Percentiles rank a stretch among this genome's conserved stretches.
These are phyloP conservation scores for Cronartium quercuum DNA, from an alignment of 1,284 basidiomycete genomes.

Conservation along the genomic window DNA sequence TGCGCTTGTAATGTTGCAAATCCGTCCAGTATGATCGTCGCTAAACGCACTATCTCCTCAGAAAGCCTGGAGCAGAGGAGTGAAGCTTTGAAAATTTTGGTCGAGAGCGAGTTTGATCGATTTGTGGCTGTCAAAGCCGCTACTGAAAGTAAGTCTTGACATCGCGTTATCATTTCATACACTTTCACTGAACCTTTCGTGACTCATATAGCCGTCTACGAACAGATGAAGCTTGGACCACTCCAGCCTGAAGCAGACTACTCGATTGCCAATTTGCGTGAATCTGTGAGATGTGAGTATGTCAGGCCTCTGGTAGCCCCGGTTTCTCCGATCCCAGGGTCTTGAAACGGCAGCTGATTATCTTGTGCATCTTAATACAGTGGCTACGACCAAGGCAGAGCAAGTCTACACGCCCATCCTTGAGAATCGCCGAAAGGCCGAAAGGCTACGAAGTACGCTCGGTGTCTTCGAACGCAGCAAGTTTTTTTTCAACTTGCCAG, in stretches of 20 bases:
- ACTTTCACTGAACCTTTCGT: background rate
- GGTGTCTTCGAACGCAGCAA: slow-evolving; percentile 94
- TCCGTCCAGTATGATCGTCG: too few relatives aligned
- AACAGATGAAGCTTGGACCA: slow-evolving; percentile 87
- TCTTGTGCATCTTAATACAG: slow-evolving; percentile 51
- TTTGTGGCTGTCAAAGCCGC: slow-evolving; percentile 97
- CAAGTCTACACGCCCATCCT: slow-evolving; percentile 93
- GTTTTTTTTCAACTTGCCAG: slow-evolving; percentile 97
- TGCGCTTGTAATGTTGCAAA: background rate
- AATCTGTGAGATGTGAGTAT: slow-evolving; percentile 70
- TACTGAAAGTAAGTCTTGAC: slow-evolving; percentile 66
- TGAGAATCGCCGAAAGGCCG: slow-evolving; percentile 90
- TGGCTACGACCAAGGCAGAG: slow-evolving; percentile 79
- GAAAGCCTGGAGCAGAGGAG: slow-evolving; percentile 77
- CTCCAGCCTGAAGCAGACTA: slow-evolving; percentile 71
- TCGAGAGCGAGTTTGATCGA: slow-evolving; percentile 96
- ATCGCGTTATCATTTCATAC: background rate
- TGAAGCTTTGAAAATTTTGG: slow-evolving; percentile 85
- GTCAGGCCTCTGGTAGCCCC: background rate
- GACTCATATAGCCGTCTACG: slow-evolving; percentile 63
- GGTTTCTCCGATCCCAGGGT: slow-evolving; percentile 12
- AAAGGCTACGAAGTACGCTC: slow-evolving; percentile 83
- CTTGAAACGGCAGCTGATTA: slow-evolving; percentile 38
- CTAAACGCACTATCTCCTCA: background rate
- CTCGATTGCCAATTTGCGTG: slow-evolving; percentile 71